Percentiles rank a stretch among this genome's conserved stretches.
Evolutionary conservation across 768 basidiomycete genomes (phyloP).

Genomic region (Agrocybe chaxingu): DNA sequence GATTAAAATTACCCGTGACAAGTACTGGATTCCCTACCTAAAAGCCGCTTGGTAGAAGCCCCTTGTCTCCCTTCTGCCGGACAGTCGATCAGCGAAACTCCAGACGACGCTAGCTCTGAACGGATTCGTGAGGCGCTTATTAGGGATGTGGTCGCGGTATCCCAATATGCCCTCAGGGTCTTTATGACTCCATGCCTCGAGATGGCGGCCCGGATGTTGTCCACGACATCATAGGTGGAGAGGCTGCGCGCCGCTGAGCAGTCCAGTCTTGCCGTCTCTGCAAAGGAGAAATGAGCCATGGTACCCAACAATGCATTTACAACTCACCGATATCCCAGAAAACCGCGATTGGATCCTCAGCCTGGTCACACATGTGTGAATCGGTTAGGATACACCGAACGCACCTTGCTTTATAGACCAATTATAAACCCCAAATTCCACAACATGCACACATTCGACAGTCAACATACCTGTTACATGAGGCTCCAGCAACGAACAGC

Average conservation of each 20-base stretch:
- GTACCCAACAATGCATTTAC: not conserved
- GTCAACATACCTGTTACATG: too few relatives aligned
- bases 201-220: constrained; percentile 19
- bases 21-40: constrained; percentile 16
- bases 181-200: constrained; percentile 17
- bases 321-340: constrained; percentile 28
- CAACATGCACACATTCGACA: too few relatives aligned
- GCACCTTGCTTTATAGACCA: too few relatives aligned
- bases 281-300: not conserved
- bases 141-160: constrained; percentile 11
- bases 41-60: constrained; percentile 25
- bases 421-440: too few relatives aligned
- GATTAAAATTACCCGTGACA: not conserved
- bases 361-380: not conserved
- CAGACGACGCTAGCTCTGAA: constrained; percentile 28
- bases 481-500: too few relatives aligned
- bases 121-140: constrained; percentile 13
- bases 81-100: constrained; percentile 28
- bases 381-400: too few relatives aligned
- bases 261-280: constrained; percentile 16
- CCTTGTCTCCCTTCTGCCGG: constrained; percentile 25
- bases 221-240: constrained; percentile 20
- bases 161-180: constrained; percentile 20
- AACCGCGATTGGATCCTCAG: constrained; percentile 12
- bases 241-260: constrained; percentile 6